Percentiles rank a stretch among this genome's conserved stretches.
Conservation (phyloP, 1,139 yeast species). For the Blastobotrys niveus region DNA sequence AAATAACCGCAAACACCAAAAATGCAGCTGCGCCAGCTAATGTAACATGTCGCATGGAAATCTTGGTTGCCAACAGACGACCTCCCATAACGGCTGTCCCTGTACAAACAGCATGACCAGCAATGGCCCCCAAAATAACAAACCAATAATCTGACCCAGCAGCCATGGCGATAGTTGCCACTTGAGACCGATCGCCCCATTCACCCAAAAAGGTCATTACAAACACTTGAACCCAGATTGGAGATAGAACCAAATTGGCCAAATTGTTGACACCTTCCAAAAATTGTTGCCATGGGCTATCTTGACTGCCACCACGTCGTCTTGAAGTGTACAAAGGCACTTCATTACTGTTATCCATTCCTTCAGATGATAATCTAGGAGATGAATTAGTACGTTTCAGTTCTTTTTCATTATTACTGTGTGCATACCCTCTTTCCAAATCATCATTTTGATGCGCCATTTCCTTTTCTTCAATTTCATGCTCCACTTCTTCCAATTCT, state of each 20-base stretch:
- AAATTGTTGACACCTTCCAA: conserved; percentile 44
- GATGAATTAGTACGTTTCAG: conserved; percentile 28
- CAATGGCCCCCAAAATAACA: conserved; percentile 81
- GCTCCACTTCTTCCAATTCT: conserved; percentile 95
- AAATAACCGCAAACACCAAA: conserved; percentile 72
- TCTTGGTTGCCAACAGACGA: conserved; percentile 76
- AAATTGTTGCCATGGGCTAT: conserved; percentile 20
- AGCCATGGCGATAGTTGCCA: conserved; percentile 97
- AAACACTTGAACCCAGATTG: conserved; percentile 90
- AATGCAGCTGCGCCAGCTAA: conserved; percentile 86
- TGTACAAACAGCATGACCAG: conserved; percentile 90
- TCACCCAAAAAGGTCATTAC: conserved; percentile 96
- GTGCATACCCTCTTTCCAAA: conserved; percentile 50
- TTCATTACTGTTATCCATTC: conserved; percentile 27
- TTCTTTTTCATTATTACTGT: conserved; percentile 21
- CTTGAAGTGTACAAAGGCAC: conserved; percentile 26
- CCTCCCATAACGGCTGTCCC: conserved; percentile 94
- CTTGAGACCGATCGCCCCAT: conserved; percentile 98
- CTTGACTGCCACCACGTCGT: conserved; percentile 12
- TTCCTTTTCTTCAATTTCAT: conserved; percentile 69
- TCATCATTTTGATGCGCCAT: conserved; percentile 47
- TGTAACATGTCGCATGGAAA: conserved; percentile 87
- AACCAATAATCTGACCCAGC: conserved; percentile 92
- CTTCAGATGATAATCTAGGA: conserved; percentile 32
- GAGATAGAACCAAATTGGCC: conserved; percentile 66